Evolutionary conservation across 345 rosid species (phyloP).

Genomic region (Camelina sativa): DNA sequence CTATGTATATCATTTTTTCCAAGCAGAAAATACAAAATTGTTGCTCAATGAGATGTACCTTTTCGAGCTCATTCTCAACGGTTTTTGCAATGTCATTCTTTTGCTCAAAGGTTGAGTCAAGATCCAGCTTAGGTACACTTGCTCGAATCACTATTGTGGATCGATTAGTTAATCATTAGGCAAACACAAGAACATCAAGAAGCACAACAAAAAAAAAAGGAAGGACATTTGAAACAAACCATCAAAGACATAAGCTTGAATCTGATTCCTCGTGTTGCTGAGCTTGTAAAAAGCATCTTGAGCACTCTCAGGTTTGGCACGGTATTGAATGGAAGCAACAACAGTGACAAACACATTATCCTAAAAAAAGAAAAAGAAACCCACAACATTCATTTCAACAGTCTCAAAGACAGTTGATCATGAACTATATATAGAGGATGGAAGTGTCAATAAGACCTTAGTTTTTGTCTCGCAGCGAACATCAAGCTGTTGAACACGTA

Average conservation of each 20-base stretch:
- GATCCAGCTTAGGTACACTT: constrained; percentile 65
- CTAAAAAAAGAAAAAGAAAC: constrained; percentile 26
- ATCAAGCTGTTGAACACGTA: constrained; percentile 83
- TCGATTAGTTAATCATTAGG: background rate
- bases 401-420: background rate
- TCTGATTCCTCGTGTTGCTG: constrained; percentile 53
- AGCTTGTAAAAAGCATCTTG: constrained; percentile 57
- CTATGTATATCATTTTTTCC: no score
- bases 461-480: constrained; percentile 93
- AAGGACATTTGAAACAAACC: constrained; percentile 39
- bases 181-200: constrained; percentile 17
- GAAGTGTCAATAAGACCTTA: constrained; percentile 53
- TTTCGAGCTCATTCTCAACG: constrained; percentile 64
- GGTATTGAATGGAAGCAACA: constrained; percentile 58
- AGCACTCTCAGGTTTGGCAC: constrained; percentile 54
- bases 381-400: background rate
- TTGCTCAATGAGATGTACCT: constrained; percentile 44
- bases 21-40: background rate
- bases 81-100: constrained; percentile 68
- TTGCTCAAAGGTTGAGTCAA: constrained; percentile 66
- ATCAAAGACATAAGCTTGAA: constrained; percentile 60
- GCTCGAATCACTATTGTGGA: constrained; percentile 56
- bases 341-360: constrained; percentile 61
- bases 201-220: background rate
- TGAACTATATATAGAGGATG: background rate